Base-by-base conservation (phyloP, 108 stramenopile species). In the Skeletonema menzelii region DNA sequence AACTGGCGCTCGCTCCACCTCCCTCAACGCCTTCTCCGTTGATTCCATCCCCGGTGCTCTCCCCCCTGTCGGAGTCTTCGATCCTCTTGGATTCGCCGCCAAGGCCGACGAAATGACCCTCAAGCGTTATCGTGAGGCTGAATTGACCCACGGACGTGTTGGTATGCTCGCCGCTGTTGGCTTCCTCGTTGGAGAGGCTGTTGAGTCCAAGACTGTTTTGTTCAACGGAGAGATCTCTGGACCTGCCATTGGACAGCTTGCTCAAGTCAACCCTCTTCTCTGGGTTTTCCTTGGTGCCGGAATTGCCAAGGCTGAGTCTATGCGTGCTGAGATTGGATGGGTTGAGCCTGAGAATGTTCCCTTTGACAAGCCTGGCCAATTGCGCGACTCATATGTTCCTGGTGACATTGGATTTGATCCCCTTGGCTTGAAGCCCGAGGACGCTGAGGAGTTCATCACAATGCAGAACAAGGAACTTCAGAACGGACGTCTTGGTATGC, bases 391-490 rank as follows among this genome's bases (percentile, higher is more conserved):
- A 34, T 94, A 94, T 81, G 59, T 58, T 77, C 88, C 91, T 11
- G 93, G 93, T 63, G 89, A 94, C 68, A 57, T 94, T 59, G 89
- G 88, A 37, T 94, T 91, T 60, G 93, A 94, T 66, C 93, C 93
- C 13, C 88, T 92, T 64, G 91, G 91, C 63, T 72, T 94, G 56
- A 81, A 77, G 59, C 93, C 93, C 5, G 58, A 66, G 22, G 83
- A 85, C 56, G 59, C 83, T n/a, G 84, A 77, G 28, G 91, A 82
- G 27, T 86, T 88, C 67, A 40, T 40, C 31, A 61, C 30, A n/a
- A 86, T 95, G 73, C 83, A 83, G 47, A 92, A 90, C 67, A 95
- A 95, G 93, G 93, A 95, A 72, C 87, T 95, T 31, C 90, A 92
- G 73, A 89, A 95, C 69, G 91, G 93, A 37, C 88, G 91, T 69